Conservation (phyloP, 2,329 filamentous ascomycete genomes). For the Fusarium ambrosium region DNA sequence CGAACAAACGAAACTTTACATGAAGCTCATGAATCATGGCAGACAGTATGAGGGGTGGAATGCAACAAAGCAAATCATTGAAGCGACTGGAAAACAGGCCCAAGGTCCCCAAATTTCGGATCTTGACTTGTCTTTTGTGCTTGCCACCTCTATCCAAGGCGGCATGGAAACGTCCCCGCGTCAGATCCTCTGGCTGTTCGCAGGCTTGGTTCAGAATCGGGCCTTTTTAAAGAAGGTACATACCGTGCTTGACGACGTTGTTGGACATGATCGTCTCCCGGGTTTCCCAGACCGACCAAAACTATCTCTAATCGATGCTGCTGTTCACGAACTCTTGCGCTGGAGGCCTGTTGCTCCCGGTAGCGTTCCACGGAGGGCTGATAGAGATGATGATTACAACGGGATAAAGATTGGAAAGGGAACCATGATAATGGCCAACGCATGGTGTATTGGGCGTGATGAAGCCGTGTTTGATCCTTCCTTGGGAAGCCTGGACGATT, state of each 20-base stretch:
- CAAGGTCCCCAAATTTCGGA: not conserved
- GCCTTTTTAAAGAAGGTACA: not conserved
- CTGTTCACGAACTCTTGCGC: conserved; percentile 5
- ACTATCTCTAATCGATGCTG: conserved; percentile 7
- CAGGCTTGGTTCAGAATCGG: not conserved
- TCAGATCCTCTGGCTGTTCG: not conserved
- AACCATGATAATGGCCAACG: conserved; percentile 57
- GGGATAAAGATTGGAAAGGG: conserved; percentile 45
- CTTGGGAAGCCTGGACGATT: conserved; percentile 33
- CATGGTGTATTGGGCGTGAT: conserved; percentile 54
- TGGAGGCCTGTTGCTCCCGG: conserved; percentile 14
- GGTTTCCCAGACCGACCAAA: not conserved
- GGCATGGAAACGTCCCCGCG: not conserved
- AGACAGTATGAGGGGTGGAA: not conserved
- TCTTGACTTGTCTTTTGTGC: not conserved
- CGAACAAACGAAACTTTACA: not conserved
- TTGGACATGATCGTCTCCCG: not conserved
- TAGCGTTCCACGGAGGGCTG: conserved; percentile 46
- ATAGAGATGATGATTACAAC: conserved; percentile 50
- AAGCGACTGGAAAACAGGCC: not conserved
- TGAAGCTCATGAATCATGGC: not conserved
- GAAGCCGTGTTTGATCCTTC: conserved; percentile 54
- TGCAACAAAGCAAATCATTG: not conserved
- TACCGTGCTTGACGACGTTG: not conserved
- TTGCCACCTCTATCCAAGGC: not conserved